Evolutionary conservation across 2,329 filamentous ascomycete genomes (phyloP).

Genomic region (Zymoseptoria brevis): DNA sequence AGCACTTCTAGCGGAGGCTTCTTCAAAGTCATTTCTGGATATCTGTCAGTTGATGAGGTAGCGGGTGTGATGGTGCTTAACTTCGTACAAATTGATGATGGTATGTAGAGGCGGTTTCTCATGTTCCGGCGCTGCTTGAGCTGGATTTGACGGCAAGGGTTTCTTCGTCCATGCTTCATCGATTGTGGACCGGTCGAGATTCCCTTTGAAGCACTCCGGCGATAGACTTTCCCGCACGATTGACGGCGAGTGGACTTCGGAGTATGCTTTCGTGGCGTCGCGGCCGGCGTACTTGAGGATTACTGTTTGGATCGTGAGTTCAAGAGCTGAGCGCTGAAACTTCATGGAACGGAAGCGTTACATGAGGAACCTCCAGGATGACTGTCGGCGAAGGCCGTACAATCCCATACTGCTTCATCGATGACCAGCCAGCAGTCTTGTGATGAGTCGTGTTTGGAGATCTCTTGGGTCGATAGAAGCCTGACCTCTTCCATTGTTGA

Average conservation of each 20-base stretch:
- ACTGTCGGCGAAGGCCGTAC: constrained; percentile 54
- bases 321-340: constrained; percentile 14
- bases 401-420: constrained; percentile 56
- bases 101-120: constrained; percentile 38
- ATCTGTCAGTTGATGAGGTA: constrained; percentile 5
- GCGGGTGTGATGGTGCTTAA: constrained; percentile 1
- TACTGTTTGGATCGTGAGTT: constrained; percentile 25
- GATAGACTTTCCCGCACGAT: constrained; percentile 35
- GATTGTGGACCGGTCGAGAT: constrained; percentile 22
- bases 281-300: constrained; percentile 44
- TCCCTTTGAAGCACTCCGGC: constrained; percentile 32
- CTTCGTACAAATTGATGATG: constrained; percentile 32
- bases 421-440: constrained; percentile 54
- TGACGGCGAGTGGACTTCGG: constrained; percentile 42
- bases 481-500: constrained; percentile 12
- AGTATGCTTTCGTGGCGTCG: constrained; percentile 48
- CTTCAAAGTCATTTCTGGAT: constrained; percentile 18
- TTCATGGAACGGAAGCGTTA: constrained; percentile 12
- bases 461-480: constrained; percentile 12
- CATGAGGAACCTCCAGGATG: constrained; percentile 51
- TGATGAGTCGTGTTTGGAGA: constrained; percentile 14
- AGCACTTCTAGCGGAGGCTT: constrained; percentile 10
- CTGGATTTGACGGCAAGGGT: constrained; percentile 6
- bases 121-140: constrained; percentile 14
- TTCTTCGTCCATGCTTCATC: constrained; percentile 9